phyloP scores from a whole-genome alignment of 2,329 filamentous ascomycete species.

The Pleochaeta shiraiana region DNA sequence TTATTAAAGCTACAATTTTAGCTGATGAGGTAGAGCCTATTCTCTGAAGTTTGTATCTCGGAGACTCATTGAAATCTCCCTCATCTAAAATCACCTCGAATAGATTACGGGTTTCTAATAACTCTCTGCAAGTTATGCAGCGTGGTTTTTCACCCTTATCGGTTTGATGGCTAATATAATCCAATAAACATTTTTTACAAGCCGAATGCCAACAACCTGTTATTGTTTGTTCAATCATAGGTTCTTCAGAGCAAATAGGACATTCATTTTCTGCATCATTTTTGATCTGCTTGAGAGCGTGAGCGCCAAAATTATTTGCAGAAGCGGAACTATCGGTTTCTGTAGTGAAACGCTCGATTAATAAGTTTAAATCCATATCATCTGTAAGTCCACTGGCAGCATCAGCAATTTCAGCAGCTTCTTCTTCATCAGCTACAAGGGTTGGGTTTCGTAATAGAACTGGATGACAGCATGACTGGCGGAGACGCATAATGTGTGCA shows the following conservation, averaged over 20 bases:
- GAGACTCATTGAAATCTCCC: slow-evolving; percentile 25
- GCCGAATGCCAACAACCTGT: slow-evolving; percentile 97
- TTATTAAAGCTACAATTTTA: slow-evolving; percentile 65
- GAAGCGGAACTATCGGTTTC: slow-evolving; percentile 38
- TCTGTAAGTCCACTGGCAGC: slow-evolving; percentile 65
- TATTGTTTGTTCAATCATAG: slow-evolving; percentile 84
- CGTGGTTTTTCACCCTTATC: slow-evolving; percentile 53
- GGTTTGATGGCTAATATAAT: slow-evolving; percentile 72
- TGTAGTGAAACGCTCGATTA: slow-evolving; percentile 68
- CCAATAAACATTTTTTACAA: slow-evolving; percentile 79
- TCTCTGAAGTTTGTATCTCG: slow-evolving; percentile 37
- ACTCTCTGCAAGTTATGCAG: slow-evolving; percentile 79
- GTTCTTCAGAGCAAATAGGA: slow-evolving; percentile 85
- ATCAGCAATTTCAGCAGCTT: slow-evolving; percentile 57
- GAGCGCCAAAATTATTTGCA: slow-evolving; percentile 55
- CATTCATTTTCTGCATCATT: slow-evolving; percentile 78
- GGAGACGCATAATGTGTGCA: slow-evolving; percentile 78
- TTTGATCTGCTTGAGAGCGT: slow-evolving; percentile 79
- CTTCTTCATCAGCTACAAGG: slow-evolving; percentile 70
- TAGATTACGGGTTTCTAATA: slow-evolving; percentile 61
- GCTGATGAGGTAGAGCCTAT: slow-evolving; percentile 52
- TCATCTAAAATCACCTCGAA: slow-evolving; percentile 84
- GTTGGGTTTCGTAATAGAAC: slow-evolving; percentile 68
- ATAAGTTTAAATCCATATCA: slow-evolving; percentile 80
- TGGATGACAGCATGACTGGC: slow-evolving; percentile 89